phyloP scores from a whole-genome alignment of 2,329 filamentous ascomycete species.

The Diatrype stigma region DNA sequence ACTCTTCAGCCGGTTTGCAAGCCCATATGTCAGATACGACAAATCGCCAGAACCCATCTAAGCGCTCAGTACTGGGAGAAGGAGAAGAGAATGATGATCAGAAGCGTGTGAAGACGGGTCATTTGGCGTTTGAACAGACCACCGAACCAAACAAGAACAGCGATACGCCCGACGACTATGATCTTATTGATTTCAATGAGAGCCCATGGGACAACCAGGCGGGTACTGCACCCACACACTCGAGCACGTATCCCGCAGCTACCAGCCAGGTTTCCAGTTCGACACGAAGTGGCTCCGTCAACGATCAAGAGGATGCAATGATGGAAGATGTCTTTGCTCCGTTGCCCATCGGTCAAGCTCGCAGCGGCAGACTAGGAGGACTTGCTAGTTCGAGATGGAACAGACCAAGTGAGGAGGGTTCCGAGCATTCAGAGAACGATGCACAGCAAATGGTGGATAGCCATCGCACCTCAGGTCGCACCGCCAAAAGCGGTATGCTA shows the following conservation, averaged over 20 bases:
- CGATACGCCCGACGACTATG: neutral
- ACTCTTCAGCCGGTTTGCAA: neutral
- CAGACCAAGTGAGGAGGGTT: neutral
- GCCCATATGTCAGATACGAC: neutral
- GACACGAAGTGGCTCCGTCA: neutral
- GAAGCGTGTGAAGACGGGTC: neutral
- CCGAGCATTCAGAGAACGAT: neutral
- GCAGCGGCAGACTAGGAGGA: neutral
- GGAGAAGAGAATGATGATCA: neutral
- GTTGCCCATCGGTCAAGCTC: neutral
- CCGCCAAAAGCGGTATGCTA: constrained; percentile 7
- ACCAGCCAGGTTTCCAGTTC: too few species aligned
- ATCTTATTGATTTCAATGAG: neutral
- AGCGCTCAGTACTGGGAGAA: neutral
- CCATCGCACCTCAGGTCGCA: neutral
- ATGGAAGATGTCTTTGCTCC: neutral
- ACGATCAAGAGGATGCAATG: neutral
- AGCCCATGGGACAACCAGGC: neutral
- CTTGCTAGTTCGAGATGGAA: constrained; percentile 7
- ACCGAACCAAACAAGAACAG: neutral
- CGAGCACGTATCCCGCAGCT: too few species aligned
- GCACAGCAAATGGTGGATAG: neutral
- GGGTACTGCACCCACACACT: neutral
- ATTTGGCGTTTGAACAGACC: neutral
- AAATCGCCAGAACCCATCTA: neutral